These are phyloP conservation scores for Vitis hybrid DNA, from an alignment of 177 flowering plant genomes.

Conservation along the genomic window DNA sequence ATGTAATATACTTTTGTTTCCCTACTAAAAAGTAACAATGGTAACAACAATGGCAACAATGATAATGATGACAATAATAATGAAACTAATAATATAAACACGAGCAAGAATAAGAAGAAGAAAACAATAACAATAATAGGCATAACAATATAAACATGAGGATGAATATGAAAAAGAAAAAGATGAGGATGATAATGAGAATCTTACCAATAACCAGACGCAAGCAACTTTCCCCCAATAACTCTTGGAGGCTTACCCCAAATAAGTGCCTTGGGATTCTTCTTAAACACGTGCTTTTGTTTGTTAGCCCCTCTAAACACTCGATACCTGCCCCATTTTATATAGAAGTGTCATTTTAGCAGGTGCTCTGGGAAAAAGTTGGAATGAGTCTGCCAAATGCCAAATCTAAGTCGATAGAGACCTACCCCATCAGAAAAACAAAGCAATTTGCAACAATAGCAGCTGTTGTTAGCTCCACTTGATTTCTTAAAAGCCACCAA, in stretches of 20 bases:
- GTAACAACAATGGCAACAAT: neutral
- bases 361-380: conserved; percentile 1
- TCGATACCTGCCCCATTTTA: conserved; percentile 47
- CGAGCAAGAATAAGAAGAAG: too few species aligned
- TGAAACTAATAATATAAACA: too few species aligned
- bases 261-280: conserved; percentile 77
- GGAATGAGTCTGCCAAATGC: neutral
- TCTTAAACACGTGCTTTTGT: conserved; percentile 87
- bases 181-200: neutral
- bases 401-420: neutral
- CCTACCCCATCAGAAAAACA: conserved; percentile 78
- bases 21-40: too few species aligned
- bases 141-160: too few species aligned
- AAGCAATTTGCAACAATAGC: conserved; percentile 71
- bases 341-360: neutral
- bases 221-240: conserved; percentile 93
- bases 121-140: too few species aligned
- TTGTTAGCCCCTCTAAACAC: conserved; percentile 94
- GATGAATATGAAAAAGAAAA: too few species aligned
- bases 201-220: conserved; percentile 93
- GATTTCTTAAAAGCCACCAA: conserved; percentile 91
- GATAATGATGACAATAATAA: too few species aligned
- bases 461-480: conserved; percentile 74
- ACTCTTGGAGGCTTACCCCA: conserved; percentile 93
- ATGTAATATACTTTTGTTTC: too few species aligned